phyloP scores from a whole-genome alignment of 805 yeast species.

The Zygosaccharomyces gambellarensis region DNA sequence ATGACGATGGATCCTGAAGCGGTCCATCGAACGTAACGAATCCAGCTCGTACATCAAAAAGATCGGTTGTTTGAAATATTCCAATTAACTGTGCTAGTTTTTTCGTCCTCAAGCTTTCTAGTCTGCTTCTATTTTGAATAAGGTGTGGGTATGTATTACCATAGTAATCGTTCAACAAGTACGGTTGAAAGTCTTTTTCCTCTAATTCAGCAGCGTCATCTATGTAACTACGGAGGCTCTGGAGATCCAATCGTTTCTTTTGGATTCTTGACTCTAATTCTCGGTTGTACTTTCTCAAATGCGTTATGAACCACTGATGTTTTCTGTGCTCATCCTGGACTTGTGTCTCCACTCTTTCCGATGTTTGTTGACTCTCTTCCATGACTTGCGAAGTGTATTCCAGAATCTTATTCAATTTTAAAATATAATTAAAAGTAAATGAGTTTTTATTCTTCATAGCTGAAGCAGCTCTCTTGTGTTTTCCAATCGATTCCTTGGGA shows the following conservation, averaged over 20 bases:
- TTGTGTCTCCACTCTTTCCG: constrained; percentile 14
- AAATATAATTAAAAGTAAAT: constrained; percentile 26
- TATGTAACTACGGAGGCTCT: neutral
- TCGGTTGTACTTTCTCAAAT: constrained; percentile 6
- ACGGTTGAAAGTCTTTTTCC: constrained; percentile 4
- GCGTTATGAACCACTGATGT: constrained; percentile 5
- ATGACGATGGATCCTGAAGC: neutral
- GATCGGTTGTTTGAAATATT: constrained; percentile 13
- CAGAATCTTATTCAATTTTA: constrained; percentile 28
- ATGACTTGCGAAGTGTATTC: constrained; percentile 25
- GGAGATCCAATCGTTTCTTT: constrained; percentile 4
- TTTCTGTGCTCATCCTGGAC: constrained; percentile 1
- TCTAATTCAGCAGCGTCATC: neutral
- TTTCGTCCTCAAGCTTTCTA: constrained; percentile 15
- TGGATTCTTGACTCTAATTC: constrained; percentile 8
- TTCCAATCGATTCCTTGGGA: neutral
- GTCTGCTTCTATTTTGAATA: constrained; percentile 16
- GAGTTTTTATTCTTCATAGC: constrained; percentile 12
- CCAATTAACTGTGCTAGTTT: constrained; percentile 19
- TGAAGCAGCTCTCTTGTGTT: constrained; percentile 5
- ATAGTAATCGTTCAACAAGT: constrained; percentile 21
- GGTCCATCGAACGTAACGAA: constrained; percentile 8
- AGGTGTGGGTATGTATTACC: constrained; percentile 26
- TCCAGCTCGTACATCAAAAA: constrained; percentile 14
- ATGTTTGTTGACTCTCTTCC: constrained; percentile 18